A percentile compares a stretch with the other conserved stretches of the same genome.
Evolutionary conservation across 345 rosid species (phyloP).

Genomic region (Gossypium australe): DNA sequence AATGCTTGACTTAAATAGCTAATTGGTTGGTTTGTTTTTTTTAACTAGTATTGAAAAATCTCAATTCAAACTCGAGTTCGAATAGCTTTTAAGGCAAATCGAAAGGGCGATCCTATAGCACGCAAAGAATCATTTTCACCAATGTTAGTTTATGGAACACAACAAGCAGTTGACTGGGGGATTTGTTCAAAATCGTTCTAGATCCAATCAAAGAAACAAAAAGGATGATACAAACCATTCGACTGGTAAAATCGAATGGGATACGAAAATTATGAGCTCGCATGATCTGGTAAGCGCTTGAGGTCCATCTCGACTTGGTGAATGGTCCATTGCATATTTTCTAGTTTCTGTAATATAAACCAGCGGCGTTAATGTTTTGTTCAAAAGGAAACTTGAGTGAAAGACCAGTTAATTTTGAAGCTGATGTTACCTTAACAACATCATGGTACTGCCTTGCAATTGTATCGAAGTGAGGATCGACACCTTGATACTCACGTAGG

Average conservation of each 20-base stretch:
- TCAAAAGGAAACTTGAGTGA: neutral
- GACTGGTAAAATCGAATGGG: neutral
- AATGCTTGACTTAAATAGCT: too few relatives aligned
- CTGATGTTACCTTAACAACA: constrained; percentile 62
- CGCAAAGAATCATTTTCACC: too few relatives aligned
- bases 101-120: too few relatives aligned
- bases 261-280: constrained; percentile 23
- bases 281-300: constrained; percentile 54
- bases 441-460: constrained; percentile 95
- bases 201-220: neutral
- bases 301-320: constrained; percentile 94
- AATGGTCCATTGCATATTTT: constrained; percentile 94
- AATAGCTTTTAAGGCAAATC: too few relatives aligned
- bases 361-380: constrained; percentile 15
- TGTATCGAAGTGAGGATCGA: constrained; percentile 88
- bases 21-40: too few relatives aligned
- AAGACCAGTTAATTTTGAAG: neutral
- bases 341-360: constrained; percentile 58
- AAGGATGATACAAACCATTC: neutral
- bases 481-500: constrained; percentile 95
- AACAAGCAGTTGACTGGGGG: neutral
- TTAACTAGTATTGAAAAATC: too few relatives aligned
- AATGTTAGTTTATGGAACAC: too few relatives aligned
- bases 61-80: too few relatives aligned
- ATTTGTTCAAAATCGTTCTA: neutral